Conservation (phyloP, 2,329 filamentous ascomycete species). For the Colletotrichum abscissum region DNA sequence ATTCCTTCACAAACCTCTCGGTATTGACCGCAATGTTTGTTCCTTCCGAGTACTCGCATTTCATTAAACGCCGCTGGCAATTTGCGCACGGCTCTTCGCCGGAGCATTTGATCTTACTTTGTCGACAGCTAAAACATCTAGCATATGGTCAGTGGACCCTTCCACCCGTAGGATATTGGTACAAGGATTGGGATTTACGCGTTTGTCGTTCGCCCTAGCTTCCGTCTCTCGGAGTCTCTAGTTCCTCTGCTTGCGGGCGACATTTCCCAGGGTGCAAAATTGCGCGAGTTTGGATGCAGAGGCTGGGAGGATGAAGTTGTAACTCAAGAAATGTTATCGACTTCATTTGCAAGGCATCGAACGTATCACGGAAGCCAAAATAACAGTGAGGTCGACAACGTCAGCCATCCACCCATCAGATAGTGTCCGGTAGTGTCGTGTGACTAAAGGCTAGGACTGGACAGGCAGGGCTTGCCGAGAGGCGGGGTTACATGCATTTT, state of each 20-base stretch:
- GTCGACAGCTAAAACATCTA: background rate
- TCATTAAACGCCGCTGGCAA: background rate
- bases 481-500: no score
- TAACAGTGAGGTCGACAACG: no score
- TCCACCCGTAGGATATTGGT: rapidly evolving
- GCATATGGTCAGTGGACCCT: background rate
- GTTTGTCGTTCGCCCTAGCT: background rate
- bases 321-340: no score
- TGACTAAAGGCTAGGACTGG: no score
- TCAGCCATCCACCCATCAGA: no score
- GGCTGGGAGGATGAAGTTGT: background rate
- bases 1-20: background rate
- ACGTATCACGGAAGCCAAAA: no score
- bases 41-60: background rate
- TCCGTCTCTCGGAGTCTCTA: background rate
- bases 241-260: background rate
- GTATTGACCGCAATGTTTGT: background rate
- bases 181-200: background rate
- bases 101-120: background rate
- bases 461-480: no score
- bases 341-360: no score
- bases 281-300: background rate
- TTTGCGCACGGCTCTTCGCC: background rate
- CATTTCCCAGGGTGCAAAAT: background rate
- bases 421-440: no score